Conservation (phyloP, 139 green algal species). For the Chlorella sp. region DNA sequence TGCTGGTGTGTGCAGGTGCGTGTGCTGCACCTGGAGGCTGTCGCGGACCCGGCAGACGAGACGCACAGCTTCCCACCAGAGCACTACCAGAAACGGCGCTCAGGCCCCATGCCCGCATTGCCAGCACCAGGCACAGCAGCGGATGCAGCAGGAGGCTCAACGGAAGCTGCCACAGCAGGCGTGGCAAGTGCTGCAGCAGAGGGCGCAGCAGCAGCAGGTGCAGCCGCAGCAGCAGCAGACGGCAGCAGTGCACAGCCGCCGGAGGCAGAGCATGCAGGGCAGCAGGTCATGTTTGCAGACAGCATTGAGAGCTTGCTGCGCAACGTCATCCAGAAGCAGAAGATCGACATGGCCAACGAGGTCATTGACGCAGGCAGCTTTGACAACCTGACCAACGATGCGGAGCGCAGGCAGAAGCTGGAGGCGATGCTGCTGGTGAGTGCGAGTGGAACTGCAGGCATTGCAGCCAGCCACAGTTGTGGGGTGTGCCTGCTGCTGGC, state of each 20-base stretch:
- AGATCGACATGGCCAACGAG: conserved; percentile 99
- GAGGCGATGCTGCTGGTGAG: conserved; percentile 69
- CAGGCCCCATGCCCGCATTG: not conserved
- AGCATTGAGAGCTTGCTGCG: no score
- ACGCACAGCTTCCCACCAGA: not conserved
- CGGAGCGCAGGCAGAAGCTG: conserved; percentile 78
- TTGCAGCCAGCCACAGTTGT: not conserved
- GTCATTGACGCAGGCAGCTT: conserved; percentile 90
- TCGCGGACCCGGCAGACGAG: conserved; percentile 55
- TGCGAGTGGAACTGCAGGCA: not conserved
- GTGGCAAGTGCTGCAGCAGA: not conserved
- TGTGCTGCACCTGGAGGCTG: conserved; percentile 87
- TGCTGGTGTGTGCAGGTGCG: conserved; percentile 43
- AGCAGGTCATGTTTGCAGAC: conserved; percentile 33
- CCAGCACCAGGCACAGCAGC: not conserved
- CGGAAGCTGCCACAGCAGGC: not conserved
- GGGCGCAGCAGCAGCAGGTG: not conserved
- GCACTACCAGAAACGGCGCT: not conserved
- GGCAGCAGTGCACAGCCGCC: not conserved
- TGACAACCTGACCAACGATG: conserved; percentile 87
- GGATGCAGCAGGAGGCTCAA: not conserved
- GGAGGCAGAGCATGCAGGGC: not conserved
- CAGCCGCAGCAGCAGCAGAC: not conserved
- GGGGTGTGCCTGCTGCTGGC: not conserved
- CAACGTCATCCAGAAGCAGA: conserved; percentile 95